Conservation (phyloP, 2,329 filamentous ascomycete species). For the Paecilomyces fulvus region DNA sequence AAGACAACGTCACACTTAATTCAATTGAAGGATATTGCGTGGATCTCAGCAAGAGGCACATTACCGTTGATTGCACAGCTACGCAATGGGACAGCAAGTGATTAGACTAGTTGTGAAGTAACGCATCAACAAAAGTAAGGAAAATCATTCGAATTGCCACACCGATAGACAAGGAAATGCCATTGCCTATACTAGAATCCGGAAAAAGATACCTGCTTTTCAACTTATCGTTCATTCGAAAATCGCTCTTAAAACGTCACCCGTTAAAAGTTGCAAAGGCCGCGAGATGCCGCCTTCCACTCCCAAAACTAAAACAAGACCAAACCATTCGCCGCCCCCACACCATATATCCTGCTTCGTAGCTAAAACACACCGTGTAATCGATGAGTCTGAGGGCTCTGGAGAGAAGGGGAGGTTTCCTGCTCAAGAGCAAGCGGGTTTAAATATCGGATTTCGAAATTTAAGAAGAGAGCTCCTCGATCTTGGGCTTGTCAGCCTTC, state of each 20-base stretch:
- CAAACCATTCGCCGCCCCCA: background rate
- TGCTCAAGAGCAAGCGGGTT: background rate
- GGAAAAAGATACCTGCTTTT: background rate
- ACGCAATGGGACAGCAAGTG: too few species aligned
- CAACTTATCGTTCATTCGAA: background rate
- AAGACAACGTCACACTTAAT: too few species aligned
- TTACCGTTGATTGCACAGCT: too few species aligned
- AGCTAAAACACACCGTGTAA: background rate
- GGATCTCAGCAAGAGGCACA: too few species aligned
- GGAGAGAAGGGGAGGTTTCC: background rate
- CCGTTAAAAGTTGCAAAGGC: background rate
- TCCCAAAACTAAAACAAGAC: background rate
- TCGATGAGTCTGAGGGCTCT: background rate
- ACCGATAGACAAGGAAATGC: slow-evolving; percentile 1
- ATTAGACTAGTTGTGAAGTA: background rate
- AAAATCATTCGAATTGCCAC: background rate
- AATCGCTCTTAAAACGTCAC: background rate
- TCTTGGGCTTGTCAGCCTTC: slow-evolving; percentile 32
- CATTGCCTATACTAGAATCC: background rate
- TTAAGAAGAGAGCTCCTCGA: slow-evolving; percentile 25
- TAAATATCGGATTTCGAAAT: background rate
- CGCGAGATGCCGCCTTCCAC: background rate
- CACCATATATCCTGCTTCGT: background rate
- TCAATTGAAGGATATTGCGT: too few species aligned
- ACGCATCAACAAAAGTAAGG: background rate